Conservation (phyloP, 2,329 filamentous ascomycete genomes). For the Blastomyces silverae region DNA sequence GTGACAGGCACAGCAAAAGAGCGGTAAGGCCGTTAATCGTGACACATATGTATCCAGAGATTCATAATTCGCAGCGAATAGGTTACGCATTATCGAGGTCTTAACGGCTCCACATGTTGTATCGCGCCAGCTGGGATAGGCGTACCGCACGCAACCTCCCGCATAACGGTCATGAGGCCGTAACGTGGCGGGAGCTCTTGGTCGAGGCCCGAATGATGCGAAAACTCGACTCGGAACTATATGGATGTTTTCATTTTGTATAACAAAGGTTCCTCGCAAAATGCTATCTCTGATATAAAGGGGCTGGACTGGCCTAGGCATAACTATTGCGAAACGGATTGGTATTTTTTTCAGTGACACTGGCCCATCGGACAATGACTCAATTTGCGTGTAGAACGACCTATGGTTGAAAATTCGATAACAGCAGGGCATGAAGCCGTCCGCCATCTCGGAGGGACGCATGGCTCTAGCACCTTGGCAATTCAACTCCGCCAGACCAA, state of each 20-base stretch:
- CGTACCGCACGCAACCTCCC: neutral
- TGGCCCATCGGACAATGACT: neutral
- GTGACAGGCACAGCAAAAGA: constrained; percentile 1
- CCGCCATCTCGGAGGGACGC: neutral
- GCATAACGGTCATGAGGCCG: neutral
- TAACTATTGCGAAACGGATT: neutral
- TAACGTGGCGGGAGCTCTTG: constrained; percentile 6
- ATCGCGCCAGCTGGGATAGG: neutral
- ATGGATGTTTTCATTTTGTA: neutral
- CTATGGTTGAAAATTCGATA: neutral
- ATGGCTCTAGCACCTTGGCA: neutral
- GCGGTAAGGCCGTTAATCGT: constrained; percentile 5
- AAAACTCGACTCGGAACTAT: neutral
- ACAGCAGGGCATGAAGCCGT: neutral
- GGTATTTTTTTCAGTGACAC: neutral
- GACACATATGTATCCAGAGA: constrained; percentile 3
- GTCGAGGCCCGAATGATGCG: neutral
- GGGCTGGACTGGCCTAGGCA: neutral
- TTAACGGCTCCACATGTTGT: constrained; percentile 4
- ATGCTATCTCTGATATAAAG: neutral
- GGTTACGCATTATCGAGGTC: constrained; percentile 2
- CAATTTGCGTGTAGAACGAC: neutral
- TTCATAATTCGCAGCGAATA: neutral
- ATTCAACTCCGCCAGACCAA: neutral
- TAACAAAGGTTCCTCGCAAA: neutral